phyloP scores from a whole-genome alignment of 768 basidiomycete species.

The Leccinum arenicola region DNA sequence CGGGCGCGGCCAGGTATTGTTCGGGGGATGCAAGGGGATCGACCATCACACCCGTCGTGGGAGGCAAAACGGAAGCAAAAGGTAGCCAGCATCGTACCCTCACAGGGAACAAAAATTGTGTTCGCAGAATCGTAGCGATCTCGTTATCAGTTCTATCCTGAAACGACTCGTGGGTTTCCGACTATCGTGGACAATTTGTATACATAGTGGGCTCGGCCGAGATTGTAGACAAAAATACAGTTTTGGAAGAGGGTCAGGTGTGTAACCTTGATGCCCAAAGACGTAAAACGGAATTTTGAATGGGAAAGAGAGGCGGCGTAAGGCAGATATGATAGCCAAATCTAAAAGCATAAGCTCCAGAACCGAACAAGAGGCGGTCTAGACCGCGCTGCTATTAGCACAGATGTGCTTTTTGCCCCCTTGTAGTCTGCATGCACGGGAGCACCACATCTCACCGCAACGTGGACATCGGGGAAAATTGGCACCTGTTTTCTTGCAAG shows the following conservation, averaged over 20 bases:
- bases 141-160: neutral
- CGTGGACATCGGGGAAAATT: slow-evolving; percentile 63
- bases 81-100: slow-evolving; percentile 56
- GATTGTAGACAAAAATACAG: slow-evolving; percentile 1
- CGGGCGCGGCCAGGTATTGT: neutral
- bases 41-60: slow-evolving; percentile 90
- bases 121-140: slow-evolving; percentile 32
- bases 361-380: neutral
- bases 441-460: slow-evolving; percentile 63
- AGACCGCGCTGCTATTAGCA: slow-evolving; percentile 11
- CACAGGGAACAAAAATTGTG: slow-evolving; percentile 85
- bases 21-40: slow-evolving; percentile 10
- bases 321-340: neutral
- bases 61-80: slow-evolving; percentile 85
- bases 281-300: neutral
- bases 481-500: slow-evolving; percentile 50
- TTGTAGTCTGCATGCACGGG: slow-evolving; percentile 54
- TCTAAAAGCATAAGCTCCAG: neutral
- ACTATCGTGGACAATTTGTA: neutral
- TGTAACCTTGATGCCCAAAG: neutral
- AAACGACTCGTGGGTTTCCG: neutral
- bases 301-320: neutral
- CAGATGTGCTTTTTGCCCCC: slow-evolving; percentile 54
- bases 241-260: neutral
- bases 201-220: neutral